Evolutionary conservation across 768 basidiomycete genomes (phyloP), one percentile per base, ranked within the genome.

Genomic region (Xanthoconium purpureum): DNA sequence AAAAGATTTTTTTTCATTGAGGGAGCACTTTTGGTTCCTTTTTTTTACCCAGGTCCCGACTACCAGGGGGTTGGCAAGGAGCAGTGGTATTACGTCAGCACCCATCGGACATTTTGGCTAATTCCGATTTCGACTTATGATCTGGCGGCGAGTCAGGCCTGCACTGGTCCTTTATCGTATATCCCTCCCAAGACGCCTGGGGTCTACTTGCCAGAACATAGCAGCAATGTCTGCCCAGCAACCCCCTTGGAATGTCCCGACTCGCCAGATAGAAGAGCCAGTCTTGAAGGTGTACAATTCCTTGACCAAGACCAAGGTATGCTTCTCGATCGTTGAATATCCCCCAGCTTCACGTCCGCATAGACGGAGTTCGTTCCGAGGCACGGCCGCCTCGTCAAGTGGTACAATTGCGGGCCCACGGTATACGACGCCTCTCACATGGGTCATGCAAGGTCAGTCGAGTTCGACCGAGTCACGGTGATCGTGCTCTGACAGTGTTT

Each of bases 371-470:
- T 96, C 63, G 73, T 88, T 37, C 85, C 93, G 7, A 77, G 68
- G 50, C 75, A 82, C 58, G 88, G 87, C 0, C 80, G 82, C 2
- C 82, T 82, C 61, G 85, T 96, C n/a, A 94, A 95, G 65, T 98
- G 95, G 95, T 98, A 99, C 71, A 98, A 97, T 71, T 99, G 97
- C 67, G 96, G 97, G 11, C 96, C 97, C 17, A 99, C 97, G 0
- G 97, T 99, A 10, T 99, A 99, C 71, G 97, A 99, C 78, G 85
- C 94, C 13, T 89, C 93, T 40, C 97, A 99, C 72, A 94, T 99
- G 91, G 97, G 97, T 7, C 97, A 99, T 76, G 97, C 97, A 8
- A 85, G 95, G 94, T 96, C 20, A 8, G 60, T 32, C 12, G 8
- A 30, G 35, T 54, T 37, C 32, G 37, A 39, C 60, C n/a, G 18